Evolutionary conservation across 345 rosid species (phyloP).

Genomic region (Psidium guajava): DNA sequence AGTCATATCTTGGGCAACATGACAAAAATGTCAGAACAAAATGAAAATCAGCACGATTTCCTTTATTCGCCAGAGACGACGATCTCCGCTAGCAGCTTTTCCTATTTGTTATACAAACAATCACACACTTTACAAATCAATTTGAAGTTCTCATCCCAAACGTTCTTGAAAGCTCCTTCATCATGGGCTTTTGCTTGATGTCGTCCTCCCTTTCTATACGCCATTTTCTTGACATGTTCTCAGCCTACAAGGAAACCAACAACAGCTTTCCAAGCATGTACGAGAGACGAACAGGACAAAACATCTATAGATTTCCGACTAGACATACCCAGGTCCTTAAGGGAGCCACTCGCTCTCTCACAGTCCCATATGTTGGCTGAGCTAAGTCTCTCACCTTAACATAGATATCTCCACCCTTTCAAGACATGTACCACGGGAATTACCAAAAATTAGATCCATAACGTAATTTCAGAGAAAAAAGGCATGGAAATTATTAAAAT

Average conservation of each 20-base stretch:
- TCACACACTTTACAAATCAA: conserved; percentile 5
- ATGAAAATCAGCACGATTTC: background rate
- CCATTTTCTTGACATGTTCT: conserved; percentile 59
- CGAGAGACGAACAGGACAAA: background rate
- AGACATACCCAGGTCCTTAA: conserved; percentile 58
- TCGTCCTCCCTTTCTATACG: conserved; percentile 30
- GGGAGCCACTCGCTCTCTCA: conserved; percentile 55
- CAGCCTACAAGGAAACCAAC: conserved; percentile 34
- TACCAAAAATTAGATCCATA: background rate
- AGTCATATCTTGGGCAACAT: background rate
- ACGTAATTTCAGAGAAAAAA: background rate
- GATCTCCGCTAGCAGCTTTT: background rate
- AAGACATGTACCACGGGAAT: background rate
- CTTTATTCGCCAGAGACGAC: background rate
- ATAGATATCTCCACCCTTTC: conserved; percentile 53
- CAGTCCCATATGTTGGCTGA: conserved; percentile 44
- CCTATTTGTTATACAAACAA: background rate
- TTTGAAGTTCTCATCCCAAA: conserved; percentile 33
- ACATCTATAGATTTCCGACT: background rate
- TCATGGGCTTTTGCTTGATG: conserved; percentile 51
- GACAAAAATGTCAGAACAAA: background rate
- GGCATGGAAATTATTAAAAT: background rate
- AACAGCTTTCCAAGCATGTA: background rate
- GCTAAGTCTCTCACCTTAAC: conserved; percentile 46
- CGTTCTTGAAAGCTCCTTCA: conserved; percentile 64